Evolutionary conservation across 805 yeast species (phyloP), one percentile per base, ranked within the genome.

Genomic region (Lachancea dasiensis): DNA sequence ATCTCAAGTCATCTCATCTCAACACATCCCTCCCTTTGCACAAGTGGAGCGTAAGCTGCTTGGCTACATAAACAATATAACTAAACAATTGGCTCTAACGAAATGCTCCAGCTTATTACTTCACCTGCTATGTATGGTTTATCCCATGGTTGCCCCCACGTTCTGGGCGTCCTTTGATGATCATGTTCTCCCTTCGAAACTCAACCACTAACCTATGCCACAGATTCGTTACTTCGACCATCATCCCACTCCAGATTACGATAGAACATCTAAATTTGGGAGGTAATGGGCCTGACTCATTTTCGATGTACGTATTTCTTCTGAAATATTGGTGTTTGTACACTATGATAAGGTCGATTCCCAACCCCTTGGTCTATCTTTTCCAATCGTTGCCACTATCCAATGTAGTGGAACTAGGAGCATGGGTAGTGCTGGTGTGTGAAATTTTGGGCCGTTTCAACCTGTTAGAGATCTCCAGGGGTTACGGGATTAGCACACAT

Each of bases 181-280:
- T 13, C 14, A 8, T 13, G 14, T 11, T 14, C 29, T 27, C 29
- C 16, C 6, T 27, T 14, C 4, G 16, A 27, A 14, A 14, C 9
- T 7, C 16, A 13, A 7, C 6, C 5, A 27, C 29, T 27, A 27
- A 27, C 29, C 31, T 13, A 14, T 14, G 8, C 14, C 22, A 13
- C 34, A 38, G 41, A 10, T 25, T 33, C 7, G 33, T 51, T 20
- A 39, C 44, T 9, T 43, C 52, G 4, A 49, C 50, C 9, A 32
- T 50, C 11, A 37, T 52, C 8, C 60, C 60, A 13, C 39, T 54
- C 14, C 48, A 41, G 31, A 34, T 54, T 10, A 52, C 57, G 1
- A 21, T 53, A 13, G 60, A 54, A 35, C 43, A 48, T 3, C 30
- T 38, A 18, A 23, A 32, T 19, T 8, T 21, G 25, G 15, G 40